Percentiles rank a stretch among this genome's conserved stretches.
These are phyloP conservation scores for Annulohypoxylon moriforme DNA, from an alignment of 495 filamentous ascomycete genomes.

Conservation along the genomic window DNA sequence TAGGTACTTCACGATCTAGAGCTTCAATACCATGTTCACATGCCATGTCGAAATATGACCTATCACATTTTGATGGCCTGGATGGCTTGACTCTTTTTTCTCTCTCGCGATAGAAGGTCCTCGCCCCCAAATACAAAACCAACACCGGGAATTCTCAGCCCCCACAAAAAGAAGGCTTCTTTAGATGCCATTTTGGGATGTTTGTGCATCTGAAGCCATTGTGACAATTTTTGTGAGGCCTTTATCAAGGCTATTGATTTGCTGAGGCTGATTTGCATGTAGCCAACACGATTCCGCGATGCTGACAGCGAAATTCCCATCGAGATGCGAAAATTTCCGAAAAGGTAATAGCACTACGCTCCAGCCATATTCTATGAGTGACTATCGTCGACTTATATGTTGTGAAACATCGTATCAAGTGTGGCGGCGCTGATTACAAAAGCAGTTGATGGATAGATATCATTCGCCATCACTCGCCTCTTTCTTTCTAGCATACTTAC, in stretches of 20 bases:
- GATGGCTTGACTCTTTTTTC: background rate
- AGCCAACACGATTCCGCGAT: slow-evolving; percentile 2
- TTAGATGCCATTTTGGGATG: slow-evolving; percentile 1
- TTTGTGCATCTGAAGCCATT: background rate
- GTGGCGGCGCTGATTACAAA: background rate
- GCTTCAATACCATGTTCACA: slow-evolving; percentile 9
- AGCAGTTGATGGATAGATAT: background rate
- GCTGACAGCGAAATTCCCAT: background rate
- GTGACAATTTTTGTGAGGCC: background rate
- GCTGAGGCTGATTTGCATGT: background rate
- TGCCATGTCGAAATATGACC: slow-evolving; percentile 17
- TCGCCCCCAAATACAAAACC: slow-evolving; percentile 11
- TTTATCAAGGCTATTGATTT: background rate
- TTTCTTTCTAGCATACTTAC: background rate
- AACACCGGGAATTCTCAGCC: background rate
- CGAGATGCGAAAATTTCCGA: slow-evolving; percentile 10
- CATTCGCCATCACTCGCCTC: background rate
- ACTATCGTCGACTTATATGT: slow-evolving; percentile 20
- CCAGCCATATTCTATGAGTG: background rate
- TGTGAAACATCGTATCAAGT: slow-evolving; percentile 30
- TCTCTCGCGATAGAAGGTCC: background rate
- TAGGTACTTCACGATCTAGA: background rate
- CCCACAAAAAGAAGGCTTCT: slow-evolving; percentile 30
- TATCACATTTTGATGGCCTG: slow-evolving; percentile 21
- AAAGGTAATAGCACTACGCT: slow-evolving; percentile 2